Conservation (phyloP, 352 stramenopile species). For the Globisporangium nunn region DNA sequence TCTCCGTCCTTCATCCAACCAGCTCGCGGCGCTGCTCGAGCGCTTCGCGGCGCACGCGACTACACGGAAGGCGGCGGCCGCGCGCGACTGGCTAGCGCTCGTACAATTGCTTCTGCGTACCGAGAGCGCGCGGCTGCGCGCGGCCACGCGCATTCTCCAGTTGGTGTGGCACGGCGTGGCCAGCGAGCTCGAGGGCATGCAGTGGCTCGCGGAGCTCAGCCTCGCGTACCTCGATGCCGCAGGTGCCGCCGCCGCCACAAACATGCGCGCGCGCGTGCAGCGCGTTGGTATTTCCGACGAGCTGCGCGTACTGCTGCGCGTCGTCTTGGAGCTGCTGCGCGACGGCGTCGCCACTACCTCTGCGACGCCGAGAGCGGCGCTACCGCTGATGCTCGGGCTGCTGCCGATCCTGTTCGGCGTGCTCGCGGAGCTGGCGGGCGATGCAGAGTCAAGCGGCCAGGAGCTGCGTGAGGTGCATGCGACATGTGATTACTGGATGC, state of each 20-base stretch:
- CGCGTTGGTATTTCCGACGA: constrained; percentile 32
- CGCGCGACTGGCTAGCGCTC: constrained; percentile 53
- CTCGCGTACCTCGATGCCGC: constrained; percentile 49
- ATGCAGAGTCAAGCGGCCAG: constrained; percentile 1
- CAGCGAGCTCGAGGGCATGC: constrained; percentile 66
- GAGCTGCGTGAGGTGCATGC: constrained; percentile 23
- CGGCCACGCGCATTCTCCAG: constrained; percentile 50
- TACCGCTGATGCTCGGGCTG: constrained; percentile 57
- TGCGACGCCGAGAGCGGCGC: constrained; percentile 21
- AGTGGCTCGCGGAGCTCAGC: constrained; percentile 71
- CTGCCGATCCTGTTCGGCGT: constrained; percentile 49
- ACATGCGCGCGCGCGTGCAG: constrained; percentile 2
- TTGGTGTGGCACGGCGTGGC: constrained; percentile 38
- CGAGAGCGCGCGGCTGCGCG: constrained; percentile 39
- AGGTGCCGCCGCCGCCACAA: neutral
- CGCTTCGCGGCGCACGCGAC: constrained; percentile 32
- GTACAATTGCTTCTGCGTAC: constrained; percentile 56
- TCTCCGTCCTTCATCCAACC: neutral
- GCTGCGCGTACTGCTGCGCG: constrained; percentile 42
- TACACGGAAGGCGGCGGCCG: constrained; percentile 36
- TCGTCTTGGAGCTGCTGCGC: constrained; percentile 44
- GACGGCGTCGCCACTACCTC: constrained; percentile 28
- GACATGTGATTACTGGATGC: no score
- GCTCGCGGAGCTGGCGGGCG: constrained; percentile 19
- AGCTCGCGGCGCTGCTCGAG: constrained; percentile 61